Base-by-base conservation (phyloP, 2,329 filamentous ascomycete species). In the Harringtonia lauricola region DNA sequence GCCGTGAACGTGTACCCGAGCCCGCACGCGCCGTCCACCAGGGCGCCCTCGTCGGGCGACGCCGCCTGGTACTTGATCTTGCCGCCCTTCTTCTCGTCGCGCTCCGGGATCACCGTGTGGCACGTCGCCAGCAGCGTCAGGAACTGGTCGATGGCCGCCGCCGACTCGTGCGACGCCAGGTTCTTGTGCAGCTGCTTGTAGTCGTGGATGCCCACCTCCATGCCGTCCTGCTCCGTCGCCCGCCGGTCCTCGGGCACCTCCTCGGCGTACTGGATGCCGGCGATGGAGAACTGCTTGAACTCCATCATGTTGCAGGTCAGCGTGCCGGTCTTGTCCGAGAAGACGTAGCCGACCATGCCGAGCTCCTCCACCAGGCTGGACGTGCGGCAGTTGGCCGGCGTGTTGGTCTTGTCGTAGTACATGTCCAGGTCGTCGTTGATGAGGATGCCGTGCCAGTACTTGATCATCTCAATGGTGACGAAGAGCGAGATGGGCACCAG, bases 361-460 rank as follows among this genome's bases (percentile, higher is more conserved):
- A 98, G 67, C 58, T 98, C 94, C 65, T 98, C 92, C 12, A 98
- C 92, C 58, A 98, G 70, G 52, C 89, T 95, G 2, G 90, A 96
- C 0, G 92, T 98, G 55, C 92, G 79, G 64, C 92, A 98, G 51
- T 92, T 94, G 6, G 92, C 89, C 13, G 92, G 88, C 0, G 90
- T 98, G 56, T 98, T 89, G 1, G 83, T 95, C 59, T 87, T 86
- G 55, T 95, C 86, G 60, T 98, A 87, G 65, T 98, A 98, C 54
- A 98, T 98, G 59, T 98, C 92, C 45, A 98, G 73, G 59, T 98
- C 94, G 45, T 89, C 90, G 59, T 95, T 94, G 63, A 98, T 98
- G 50, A 98, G 76, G 55, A 92, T 92, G n/a, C 87, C 92, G 53
- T 95, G 89, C 71, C 84, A 95, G 60, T 96, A 95, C 64, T 98